A percentile compares a stretch with the other conserved stretches of the same genome.
phyloP scores from a whole-genome alignment of 2,329 filamentous ascomycete genomes.

The Neonectria magnoliae region DNA sequence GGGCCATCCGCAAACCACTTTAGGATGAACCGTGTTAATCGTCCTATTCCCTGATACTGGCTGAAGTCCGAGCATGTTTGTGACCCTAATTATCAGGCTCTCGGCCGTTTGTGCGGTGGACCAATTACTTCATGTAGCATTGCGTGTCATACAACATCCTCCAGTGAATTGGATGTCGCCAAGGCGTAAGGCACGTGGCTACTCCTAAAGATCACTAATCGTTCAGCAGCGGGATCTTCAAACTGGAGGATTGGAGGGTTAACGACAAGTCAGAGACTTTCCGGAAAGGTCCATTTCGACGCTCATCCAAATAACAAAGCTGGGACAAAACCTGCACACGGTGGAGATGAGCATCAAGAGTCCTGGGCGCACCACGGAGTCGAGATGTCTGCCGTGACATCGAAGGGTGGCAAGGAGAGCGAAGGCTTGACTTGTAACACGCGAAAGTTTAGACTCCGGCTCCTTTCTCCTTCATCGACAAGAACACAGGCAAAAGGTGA shows the following conservation, averaged over 20 bases:
- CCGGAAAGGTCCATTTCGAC: background rate
- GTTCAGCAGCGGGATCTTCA: background rate
- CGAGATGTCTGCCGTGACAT: background rate
- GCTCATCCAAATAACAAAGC: constrained; percentile 11
- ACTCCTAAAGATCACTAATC: constrained; percentile 18
- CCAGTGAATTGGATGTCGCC: background rate
- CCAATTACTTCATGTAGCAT: background rate
- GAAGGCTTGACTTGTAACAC: background rate
- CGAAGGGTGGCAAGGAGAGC: background rate
- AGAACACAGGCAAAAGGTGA: background rate
- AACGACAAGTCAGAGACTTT: background rate
- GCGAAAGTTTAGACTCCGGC: background rate
- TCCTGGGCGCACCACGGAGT: background rate
- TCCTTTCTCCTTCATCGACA: background rate
- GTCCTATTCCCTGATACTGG: background rate
- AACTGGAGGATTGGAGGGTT: background rate
- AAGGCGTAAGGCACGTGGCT: background rate
- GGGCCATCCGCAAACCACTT: constrained; percentile 2
- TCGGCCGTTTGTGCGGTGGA: background rate
- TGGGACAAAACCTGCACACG: background rate
- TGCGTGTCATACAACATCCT: background rate
- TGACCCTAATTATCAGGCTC: background rate
- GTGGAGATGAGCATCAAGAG: background rate
- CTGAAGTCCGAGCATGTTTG: background rate
- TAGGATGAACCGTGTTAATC: background rate